phyloP scores from a whole-genome alignment of 495 filamentous ascomycete genomes.

The Aspergillus carlsbadensis region DNA sequence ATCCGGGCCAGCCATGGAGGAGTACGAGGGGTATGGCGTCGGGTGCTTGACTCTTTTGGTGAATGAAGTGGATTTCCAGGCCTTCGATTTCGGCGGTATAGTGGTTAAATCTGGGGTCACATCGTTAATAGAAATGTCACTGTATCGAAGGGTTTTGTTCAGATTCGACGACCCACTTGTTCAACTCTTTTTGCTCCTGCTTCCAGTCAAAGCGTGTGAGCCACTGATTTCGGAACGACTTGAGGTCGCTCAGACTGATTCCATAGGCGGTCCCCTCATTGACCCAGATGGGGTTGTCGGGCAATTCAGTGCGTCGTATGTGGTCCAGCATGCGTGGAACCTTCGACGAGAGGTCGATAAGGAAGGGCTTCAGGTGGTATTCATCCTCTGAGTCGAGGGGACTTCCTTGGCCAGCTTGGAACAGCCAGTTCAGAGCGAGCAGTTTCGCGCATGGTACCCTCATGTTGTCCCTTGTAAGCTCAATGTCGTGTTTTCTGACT shows the following conservation, averaged over 20 bases:
- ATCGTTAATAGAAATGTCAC: too few species aligned
- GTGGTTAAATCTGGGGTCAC: background rate
- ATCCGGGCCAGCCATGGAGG: conserved; percentile 41
- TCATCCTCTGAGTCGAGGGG: background rate
- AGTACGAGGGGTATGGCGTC: conserved; percentile 34
- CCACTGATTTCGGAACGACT: background rate
- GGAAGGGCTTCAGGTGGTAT: background rate
- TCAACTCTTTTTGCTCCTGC: background rate
- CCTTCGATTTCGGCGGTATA: background rate
- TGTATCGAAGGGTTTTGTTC: background rate
- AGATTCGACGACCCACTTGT: background rate
- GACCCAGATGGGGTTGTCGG: too few species aligned
- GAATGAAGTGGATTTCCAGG: conserved; percentile 28
- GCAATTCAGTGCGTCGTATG: background rate
- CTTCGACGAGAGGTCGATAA: background rate
- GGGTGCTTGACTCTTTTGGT: conserved; percentile 35
- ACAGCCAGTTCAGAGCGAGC: too few species aligned
- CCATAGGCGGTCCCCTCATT: background rate
- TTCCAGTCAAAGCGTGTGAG: background rate
- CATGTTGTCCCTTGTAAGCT: too few species aligned
- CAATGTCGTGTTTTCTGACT: too few species aligned
- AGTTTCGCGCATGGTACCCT: too few species aligned
- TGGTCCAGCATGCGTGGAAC: background rate
- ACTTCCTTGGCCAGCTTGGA: too few species aligned
- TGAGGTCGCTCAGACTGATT: background rate